phyloP scores from a whole-genome alignment of 2,329 filamentous ascomycete genomes.

The Colletotrichum coccodes region DNA sequence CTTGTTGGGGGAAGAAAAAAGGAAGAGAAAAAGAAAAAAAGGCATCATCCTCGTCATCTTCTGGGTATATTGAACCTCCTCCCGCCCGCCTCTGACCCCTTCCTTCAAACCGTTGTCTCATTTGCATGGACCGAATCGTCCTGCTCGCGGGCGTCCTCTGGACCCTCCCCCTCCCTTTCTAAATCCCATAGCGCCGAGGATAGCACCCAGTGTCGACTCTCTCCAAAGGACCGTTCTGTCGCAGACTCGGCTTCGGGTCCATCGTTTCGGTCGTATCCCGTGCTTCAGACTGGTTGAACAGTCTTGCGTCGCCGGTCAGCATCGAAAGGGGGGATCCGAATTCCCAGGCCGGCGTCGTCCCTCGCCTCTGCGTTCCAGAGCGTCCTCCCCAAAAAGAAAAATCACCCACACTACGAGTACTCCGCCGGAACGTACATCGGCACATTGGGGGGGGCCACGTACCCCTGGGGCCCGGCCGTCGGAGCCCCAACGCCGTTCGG shows the following conservation, averaged over 20 bases:
- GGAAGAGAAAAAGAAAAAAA: neutral
- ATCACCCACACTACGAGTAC: conserved; percentile 8
- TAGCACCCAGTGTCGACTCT: too few relatives aligned
- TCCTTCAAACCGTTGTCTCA: neutral
- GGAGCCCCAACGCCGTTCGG: conserved; percentile 1
- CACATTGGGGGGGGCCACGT: conserved; percentile 15
- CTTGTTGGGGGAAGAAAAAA: too few relatives aligned
- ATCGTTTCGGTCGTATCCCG: too few relatives aligned
- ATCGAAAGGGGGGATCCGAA: neutral
- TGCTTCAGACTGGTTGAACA: too few relatives aligned
- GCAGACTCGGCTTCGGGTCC: too few relatives aligned
- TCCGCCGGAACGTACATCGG: conserved; percentile 28
- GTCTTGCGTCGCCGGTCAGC: neutral
- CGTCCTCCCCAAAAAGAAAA: neutral
- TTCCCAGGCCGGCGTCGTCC: neutral
- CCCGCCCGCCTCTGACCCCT: too few relatives aligned
- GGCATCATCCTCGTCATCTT: neutral
- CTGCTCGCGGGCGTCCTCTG: neutral
- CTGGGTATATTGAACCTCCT: conserved; percentile 1
- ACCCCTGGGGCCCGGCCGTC: neutral
- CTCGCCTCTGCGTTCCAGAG: neutral
- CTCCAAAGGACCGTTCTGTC: neutral
- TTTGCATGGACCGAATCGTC: neutral
- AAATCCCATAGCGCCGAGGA: too few relatives aligned
- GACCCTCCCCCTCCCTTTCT: too few relatives aligned